Evolutionary conservation across 352 stramenopile genomes (phyloP).

Genomic region (Plasmopara halstedii): DNA sequence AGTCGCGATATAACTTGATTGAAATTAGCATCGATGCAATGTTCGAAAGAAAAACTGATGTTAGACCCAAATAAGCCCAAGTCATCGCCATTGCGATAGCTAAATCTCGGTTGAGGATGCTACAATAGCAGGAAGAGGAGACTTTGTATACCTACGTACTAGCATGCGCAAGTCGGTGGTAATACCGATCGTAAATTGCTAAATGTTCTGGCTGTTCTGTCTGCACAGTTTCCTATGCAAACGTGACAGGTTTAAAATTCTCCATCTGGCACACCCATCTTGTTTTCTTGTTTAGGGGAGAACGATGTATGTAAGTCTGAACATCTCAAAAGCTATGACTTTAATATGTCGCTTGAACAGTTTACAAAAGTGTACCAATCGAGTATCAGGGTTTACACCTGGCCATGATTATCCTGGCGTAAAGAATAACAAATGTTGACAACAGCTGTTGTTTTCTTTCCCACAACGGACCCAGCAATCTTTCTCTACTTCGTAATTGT

Average conservation of each 20-base stretch:
- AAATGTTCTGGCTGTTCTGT: background rate
- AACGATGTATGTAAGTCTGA: too few species aligned
- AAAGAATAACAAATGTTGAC: too few species aligned
- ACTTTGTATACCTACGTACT: conserved; percentile 9
- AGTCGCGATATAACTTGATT: conserved; percentile 38
- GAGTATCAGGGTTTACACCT: too few species aligned
- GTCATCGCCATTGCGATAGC: conserved; percentile 26
- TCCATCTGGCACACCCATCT: conserved; percentile 17
- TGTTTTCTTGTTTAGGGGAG: conserved; percentile 4
- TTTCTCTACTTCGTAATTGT: too few species aligned
- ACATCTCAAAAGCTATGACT: too few species aligned
- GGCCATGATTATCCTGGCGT: too few species aligned
- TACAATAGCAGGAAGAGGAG: conserved; percentile 4
- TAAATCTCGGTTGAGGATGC: conserved; percentile 1
- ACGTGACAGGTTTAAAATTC: conserved; percentile 11
- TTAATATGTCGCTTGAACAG: too few species aligned
- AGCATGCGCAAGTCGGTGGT: conserved; percentile 12
- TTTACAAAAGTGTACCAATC: too few species aligned
- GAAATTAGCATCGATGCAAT: conserved; percentile 26
- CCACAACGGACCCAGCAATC: too few species aligned
- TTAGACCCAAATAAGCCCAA: conserved; percentile 25
- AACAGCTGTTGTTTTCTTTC: too few species aligned
- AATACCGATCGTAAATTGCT: background rate
- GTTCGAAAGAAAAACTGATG: conserved; percentile 27
- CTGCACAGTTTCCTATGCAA: conserved; percentile 3